Evolutionary conservation across 805 yeast species (phyloP), one percentile per base, ranked within the genome.

Genomic region (Candida chauliodis): DNA sequence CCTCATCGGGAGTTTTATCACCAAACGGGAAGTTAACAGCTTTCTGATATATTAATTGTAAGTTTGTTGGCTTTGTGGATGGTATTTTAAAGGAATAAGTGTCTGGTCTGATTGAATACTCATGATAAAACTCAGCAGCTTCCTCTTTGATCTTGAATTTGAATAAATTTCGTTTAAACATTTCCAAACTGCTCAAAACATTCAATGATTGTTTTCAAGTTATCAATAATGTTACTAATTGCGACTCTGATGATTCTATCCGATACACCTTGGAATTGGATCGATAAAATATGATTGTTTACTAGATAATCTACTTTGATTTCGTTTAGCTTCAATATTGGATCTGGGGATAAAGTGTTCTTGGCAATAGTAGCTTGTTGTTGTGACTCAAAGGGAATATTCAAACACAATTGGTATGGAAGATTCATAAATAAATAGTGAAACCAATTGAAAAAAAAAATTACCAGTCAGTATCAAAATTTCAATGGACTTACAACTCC

Each of bases 201-300:
- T 63, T 89, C 96, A 1, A 88, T 65, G 2, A 84, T 75, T 0
- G 93, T 80, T 51, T 82, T 82, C 40, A 87, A 57, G 45, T 81
- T 81, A 53, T 88, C 96, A 39, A 90, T 66, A 13, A 84, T 75
- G 46, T 82, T 83, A 58, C 88, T 87, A 14, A 84, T 86, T 7
- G 95, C 95, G 5, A 88, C 95, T 44, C 97, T 67, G 36, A 89
- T 72, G 5, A 80, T 80, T 30, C 96, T 66, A 47, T 84, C 95
- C 36, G 85, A 79, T 0, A 69, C 67, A 2, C 88, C 87, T 6
- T 63, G 56, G 47, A 86, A 84, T 1, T 50, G 45, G 20, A 80
- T 73, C 2, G 55, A 42, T 28, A 87, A 63, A 0, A 43, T 44
- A 14, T 47, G 51, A 2, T 56, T 73, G 3, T 62, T 53, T 0